These are phyloP conservation scores for Arthonia radiata DNA, from an alignment of 495 filamentous ascomycete genomes.

Conservation along the genomic window DNA sequence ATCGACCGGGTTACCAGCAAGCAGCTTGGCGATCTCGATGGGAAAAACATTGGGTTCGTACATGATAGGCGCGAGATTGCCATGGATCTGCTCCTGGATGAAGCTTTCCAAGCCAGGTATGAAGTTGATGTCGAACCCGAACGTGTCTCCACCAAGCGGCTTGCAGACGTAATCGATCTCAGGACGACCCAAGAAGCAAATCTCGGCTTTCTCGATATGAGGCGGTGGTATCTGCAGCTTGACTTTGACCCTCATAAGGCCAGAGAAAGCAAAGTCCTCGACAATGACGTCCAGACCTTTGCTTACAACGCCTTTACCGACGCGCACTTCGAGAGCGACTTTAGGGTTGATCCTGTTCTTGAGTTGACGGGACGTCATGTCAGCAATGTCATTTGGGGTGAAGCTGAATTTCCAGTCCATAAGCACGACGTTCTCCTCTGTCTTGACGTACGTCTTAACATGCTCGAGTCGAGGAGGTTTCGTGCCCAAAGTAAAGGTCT, in stretches of 20 bases:
- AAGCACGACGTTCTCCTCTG: slow-evolving; percentile 77
- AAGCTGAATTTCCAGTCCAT: slow-evolving; percentile 99
- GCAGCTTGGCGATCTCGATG: slow-evolving; percentile 94
- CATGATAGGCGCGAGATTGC: slow-evolving; percentile 83
- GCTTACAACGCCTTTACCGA: slow-evolving; percentile 85
- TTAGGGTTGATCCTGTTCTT: slow-evolving; percentile 95
- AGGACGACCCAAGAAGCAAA: slow-evolving; percentile 56
- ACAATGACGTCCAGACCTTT: slow-evolving; percentile 96
- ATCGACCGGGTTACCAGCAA: slow-evolving; percentile 83
- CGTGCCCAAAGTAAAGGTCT: slow-evolving; percentile 71
- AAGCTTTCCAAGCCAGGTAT: slow-evolving; percentile 82
- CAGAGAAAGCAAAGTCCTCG: slow-evolving; percentile 85
- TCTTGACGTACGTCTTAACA: slow-evolving; percentile 93
- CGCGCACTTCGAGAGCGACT: slow-evolving; percentile 71
- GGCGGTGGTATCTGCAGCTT: slow-evolving; percentile 92
- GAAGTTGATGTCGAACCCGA: slow-evolving; percentile 98
- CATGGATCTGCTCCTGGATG: slow-evolving; percentile 89
- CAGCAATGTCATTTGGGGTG: slow-evolving; percentile 76
- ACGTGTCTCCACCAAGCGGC: slow-evolving; percentile 77
- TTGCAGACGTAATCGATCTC: slow-evolving; percentile 93
- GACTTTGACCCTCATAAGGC: slow-evolving; percentile 86
- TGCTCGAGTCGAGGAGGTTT: slow-evolving; percentile 93
- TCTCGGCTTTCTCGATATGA: slow-evolving; percentile 76
- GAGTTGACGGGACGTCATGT: slow-evolving; percentile 71
- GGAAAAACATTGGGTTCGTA: slow-evolving; percentile 95